Conservation (phyloP, 2,329 filamentous ascomycete genomes). For the Phaeosphaeriaceae sp. region DNA sequence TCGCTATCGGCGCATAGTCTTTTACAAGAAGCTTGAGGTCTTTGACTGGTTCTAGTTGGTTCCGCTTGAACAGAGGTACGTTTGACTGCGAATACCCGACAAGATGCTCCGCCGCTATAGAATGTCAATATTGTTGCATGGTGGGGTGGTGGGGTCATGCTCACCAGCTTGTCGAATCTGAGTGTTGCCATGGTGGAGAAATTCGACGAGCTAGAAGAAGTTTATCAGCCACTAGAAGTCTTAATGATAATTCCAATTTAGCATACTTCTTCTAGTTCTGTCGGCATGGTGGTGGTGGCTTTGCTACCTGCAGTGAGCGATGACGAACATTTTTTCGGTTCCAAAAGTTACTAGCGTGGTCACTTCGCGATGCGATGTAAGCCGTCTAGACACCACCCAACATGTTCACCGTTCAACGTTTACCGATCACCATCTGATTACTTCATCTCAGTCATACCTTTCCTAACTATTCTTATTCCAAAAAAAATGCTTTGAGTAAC, state of each 20-base stretch:
- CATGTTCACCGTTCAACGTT: slow-evolving; percentile 2
- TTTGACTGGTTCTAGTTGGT: slow-evolving; percentile 78
- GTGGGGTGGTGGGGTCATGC: slow-evolving; percentile 35
- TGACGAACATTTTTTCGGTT: slow-evolving; percentile 37
- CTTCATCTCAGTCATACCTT: slow-evolving; percentile 9
- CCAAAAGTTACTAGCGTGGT: slow-evolving; percentile 13
- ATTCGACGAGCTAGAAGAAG: slow-evolving; percentile 88
- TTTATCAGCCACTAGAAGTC: background rate
- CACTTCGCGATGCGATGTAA: too few relatives aligned
- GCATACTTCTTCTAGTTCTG: slow-evolving; percentile 57
- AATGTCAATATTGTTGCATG: slow-evolving; percentile 21
- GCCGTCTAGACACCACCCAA: too few relatives aligned
- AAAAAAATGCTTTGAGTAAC: background rate
- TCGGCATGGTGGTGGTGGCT: slow-evolving; percentile 50
- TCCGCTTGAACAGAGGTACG: slow-evolving; percentile 81
- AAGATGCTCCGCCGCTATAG: slow-evolving; percentile 78
- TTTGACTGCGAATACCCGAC: slow-evolving; percentile 82
- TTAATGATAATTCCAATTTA: background rate
- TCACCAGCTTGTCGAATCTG: slow-evolving; percentile 83
- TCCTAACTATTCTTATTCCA: slow-evolving; percentile 7
- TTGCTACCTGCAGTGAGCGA: slow-evolving; percentile 19
- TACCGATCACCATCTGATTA: slow-evolving; percentile 5
- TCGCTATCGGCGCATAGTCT: slow-evolving; percentile 89
- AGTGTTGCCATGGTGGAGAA: slow-evolving; percentile 89
- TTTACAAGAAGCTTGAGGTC: slow-evolving; percentile 86